These are phyloP conservation scores for Candida pini DNA, from an alignment of 805 yeast genomes.

Conservation along the genomic window DNA sequence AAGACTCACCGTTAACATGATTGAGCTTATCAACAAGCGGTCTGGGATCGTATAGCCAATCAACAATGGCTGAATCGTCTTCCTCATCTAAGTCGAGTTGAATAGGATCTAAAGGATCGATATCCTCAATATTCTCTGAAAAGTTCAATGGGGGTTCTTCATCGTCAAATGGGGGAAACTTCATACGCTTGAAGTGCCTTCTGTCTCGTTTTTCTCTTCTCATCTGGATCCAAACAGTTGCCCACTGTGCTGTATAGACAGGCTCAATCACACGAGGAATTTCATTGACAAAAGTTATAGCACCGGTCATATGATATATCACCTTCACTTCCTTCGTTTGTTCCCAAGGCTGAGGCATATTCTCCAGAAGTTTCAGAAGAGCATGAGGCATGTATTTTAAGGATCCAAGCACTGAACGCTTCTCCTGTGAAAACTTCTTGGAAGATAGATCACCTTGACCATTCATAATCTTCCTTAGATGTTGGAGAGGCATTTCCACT, in stretches of 20 bases:
- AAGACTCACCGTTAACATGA: conserved; percentile 71
- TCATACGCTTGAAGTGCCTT: conserved; percentile 81
- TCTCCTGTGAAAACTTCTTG: conserved; percentile 73
- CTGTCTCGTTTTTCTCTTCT: conserved; percentile 90
- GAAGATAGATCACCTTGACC: conserved; percentile 85
- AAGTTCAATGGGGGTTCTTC: conserved; percentile 91
- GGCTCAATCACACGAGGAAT: conserved; percentile 90
- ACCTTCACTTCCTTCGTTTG: conserved; percentile 78
- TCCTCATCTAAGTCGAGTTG: conserved; percentile 57
- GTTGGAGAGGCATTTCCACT: conserved; percentile 90
- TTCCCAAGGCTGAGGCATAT: conserved; percentile 99
- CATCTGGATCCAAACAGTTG: conserved; percentile 88
- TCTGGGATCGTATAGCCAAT: conserved; percentile 77
- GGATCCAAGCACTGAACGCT: conserved; percentile 83
- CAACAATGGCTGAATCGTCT: conserved; percentile 55
- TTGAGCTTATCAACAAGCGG: conserved; percentile 58
- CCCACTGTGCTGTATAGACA: conserved; percentile 92
- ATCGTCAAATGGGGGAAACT: conserved; percentile 95
- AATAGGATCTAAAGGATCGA: conserved; percentile 69
- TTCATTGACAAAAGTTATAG: conserved; percentile 92
- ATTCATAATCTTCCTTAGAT: conserved; percentile 73
- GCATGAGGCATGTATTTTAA: conserved; percentile 96
- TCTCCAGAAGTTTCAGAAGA: conserved; percentile 77
- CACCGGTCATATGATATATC: conserved; percentile 86
- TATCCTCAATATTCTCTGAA: conserved; percentile 69